Percentiles rank a stretch among this genome's conserved stretches.
Evolutionary conservation across 2,329 filamentous ascomycete species (phyloP).

Genomic region (Talaromyces sp.): DNA sequence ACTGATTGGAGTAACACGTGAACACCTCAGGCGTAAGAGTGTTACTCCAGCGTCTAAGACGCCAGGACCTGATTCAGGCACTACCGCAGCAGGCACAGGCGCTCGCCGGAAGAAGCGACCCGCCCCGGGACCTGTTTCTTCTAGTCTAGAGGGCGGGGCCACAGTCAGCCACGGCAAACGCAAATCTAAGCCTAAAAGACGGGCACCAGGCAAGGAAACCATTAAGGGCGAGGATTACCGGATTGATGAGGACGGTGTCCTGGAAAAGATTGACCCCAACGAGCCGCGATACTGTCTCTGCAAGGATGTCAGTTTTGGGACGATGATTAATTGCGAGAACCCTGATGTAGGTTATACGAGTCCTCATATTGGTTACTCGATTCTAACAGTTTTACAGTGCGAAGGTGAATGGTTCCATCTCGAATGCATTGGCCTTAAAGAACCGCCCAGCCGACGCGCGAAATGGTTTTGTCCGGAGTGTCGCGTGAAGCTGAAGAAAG

Average conservation of each 20-base stretch:
- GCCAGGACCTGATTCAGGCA: conserved; percentile 41
- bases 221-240: conserved; percentile 39
- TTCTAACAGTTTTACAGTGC: conserved; percentile 46
- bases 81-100: conserved; percentile 30
- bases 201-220: conserved; percentile 32
- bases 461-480: conserved; percentile 69
- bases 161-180: conserved; percentile 62
- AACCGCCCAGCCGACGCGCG: conserved; percentile 58
- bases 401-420: conserved; percentile 68
- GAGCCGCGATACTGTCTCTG: conserved; percentile 66
- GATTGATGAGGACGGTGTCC: conserved; percentile 49
- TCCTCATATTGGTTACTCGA: not conserved
- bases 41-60: conserved; percentile 41
- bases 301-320: conserved; percentile 62
- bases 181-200: conserved; percentile 54
- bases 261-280: conserved; percentile 58
- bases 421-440: conserved; percentile 58
- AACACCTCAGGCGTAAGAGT: conserved; percentile 43
- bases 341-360: conserved; percentile 48
- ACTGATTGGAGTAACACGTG: conserved; percentile 24
- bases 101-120: conserved; percentile 56
- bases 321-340: conserved; percentile 66
- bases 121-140: conserved; percentile 59
- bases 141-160: conserved; percentile 58
- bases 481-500: conserved; percentile 49